phyloP scores from a whole-genome alignment of 2,329 filamentous ascomycete genomes.

The Herpotrichia juniperi region DNA sequence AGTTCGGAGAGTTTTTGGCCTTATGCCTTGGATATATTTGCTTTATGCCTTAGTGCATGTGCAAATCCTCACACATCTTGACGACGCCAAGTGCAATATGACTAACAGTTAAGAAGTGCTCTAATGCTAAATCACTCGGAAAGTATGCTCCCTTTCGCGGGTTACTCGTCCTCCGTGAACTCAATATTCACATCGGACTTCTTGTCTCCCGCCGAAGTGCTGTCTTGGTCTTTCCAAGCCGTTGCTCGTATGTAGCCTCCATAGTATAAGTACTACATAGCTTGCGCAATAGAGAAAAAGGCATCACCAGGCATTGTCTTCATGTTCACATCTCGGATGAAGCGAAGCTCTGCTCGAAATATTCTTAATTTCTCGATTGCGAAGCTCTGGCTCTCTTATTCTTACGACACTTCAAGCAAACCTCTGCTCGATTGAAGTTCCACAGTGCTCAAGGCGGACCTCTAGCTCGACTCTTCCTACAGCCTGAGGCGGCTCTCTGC shows the following conservation, averaged over 20 bases:
- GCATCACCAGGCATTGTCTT: conserved; percentile 3
- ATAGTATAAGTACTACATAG: conserved; percentile 7
- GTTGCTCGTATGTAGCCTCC: neutral
- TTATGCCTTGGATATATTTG: neutral
- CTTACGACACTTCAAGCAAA: conserved; percentile 12
- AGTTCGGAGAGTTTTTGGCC: too few relatives aligned
- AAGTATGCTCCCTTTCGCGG: neutral
- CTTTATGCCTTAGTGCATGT: neutral
- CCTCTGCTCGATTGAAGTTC: conserved; percentile 14
- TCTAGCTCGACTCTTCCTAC: conserved; percentile 8
- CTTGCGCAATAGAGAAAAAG: neutral
- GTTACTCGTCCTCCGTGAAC: too few relatives aligned
- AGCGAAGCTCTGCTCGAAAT: conserved; percentile 32
- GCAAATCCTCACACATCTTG: conserved; percentile 18
- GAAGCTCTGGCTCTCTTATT: conserved; percentile 21
- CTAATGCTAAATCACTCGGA: neutral
- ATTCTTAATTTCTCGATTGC: conserved; percentile 3
- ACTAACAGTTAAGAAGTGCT: neutral
- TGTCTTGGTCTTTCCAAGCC: neutral
- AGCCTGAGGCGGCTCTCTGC: conserved; percentile 17
- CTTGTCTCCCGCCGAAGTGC: neutral
- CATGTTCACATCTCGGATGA: conserved; percentile 1
- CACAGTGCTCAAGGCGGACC: conserved; percentile 12
- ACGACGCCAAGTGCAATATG: conserved; percentile 11
- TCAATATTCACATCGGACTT: neutral